phyloP scores from a whole-genome alignment of 73 alveolate genomes.

The Stentor roeselii region DNA sequence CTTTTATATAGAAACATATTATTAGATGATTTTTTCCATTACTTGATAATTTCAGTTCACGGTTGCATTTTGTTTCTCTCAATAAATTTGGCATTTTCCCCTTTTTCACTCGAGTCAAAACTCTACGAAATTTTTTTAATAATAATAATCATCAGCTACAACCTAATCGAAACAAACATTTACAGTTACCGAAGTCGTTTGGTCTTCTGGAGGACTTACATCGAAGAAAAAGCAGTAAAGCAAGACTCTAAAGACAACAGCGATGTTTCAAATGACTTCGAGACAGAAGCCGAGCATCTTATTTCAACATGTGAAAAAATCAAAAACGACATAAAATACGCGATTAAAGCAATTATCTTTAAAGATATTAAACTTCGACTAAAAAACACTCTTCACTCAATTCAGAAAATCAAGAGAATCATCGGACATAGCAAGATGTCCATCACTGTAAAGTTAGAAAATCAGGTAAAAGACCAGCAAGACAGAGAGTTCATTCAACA shows the following conservation, averaged over 20 bases:
- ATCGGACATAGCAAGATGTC: neutral
- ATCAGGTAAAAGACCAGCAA: conserved; percentile 14
- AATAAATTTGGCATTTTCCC: neutral
- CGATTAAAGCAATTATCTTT: neutral
- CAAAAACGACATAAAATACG: neutral
- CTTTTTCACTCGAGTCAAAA: too few relatives aligned
- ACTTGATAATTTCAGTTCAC: neutral
- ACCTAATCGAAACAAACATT: neutral
- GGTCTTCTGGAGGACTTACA: neutral
- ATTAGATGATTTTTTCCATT: neutral
- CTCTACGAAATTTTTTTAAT: neutral
- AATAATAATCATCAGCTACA: neutral
- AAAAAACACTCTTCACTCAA: neutral
- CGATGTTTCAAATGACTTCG: neutral
- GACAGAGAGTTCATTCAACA: conserved; percentile 26
- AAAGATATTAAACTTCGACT: neutral
- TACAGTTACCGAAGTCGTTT: neutral
- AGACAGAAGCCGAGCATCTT: conserved; percentile 13
- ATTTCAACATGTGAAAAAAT: conserved; percentile 7
- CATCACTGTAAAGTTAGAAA: neutral
- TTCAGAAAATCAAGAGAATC: neutral
- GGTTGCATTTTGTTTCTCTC: too few relatives aligned
- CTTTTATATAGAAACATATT: neutral
- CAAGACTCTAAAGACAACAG: too few relatives aligned
- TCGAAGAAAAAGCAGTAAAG: neutral